Evolutionary conservation across 2,329 filamentous ascomycete species (phyloP), one percentile per base, ranked within the genome.

Genomic region (Zymoseptoria crescenta): DNA sequence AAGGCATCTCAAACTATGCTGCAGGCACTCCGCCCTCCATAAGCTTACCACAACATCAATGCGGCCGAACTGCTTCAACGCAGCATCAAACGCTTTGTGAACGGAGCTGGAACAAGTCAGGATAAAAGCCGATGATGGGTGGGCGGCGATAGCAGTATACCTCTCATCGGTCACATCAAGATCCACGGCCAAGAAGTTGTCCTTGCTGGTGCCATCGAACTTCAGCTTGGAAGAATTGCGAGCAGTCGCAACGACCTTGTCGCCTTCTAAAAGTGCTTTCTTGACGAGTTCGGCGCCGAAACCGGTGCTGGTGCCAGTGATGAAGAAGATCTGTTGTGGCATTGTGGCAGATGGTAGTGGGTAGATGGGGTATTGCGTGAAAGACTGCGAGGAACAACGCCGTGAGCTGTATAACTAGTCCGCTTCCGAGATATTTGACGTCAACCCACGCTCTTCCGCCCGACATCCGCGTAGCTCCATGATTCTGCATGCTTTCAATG

Each of bases 121-220:
- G n/a, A 13, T 7, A 5, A 4, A 16, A 45, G 4, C n/a, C 2
- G 29, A 7, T 16, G 35, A 45, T 16, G 10, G 13, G 13, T 13
- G n/a, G n/a, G 13, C n/a, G 16, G 10, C 35, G 16, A 7, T 7
- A 16, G 13, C 35, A 80, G 7, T 83, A 74, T 35, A 62, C 52
- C 59, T 56, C 20, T 68, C 58, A 49, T 72, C 69, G 0, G 78
- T 80, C 0, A 85, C 81, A 63, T 86, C 82, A 13, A 84, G 76
- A 13, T 79, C 75, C 2, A 79, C 63, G 1, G 79, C 65, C 1
- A 83, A 72, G 61, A 77, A 77, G 63, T 82, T 83, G 51, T 75
- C 72, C 35, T 78, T 73, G 45, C 74, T 75, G 1, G 74, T 70
- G 35, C 74, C 70, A n/a, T 68, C 64, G 28, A 73, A 69, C 6